Conservation (phyloP, 2,329 filamentous ascomycete species). For the Pseudofabraea citricarpa region DNA sequence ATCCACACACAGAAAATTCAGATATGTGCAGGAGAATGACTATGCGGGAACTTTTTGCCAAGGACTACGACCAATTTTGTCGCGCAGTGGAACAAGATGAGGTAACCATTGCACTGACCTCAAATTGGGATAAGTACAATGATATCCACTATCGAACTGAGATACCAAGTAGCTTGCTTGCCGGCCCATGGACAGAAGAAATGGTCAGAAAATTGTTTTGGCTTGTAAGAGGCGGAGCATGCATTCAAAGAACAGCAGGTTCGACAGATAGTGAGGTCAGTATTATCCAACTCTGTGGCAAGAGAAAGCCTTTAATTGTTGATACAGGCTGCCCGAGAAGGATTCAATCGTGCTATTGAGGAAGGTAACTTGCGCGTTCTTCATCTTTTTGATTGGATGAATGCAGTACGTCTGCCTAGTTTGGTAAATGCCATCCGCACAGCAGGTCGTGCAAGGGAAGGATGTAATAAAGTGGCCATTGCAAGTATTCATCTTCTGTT, state of each 20-base stretch:
- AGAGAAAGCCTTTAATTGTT: background rate
- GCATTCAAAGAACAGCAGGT: conserved; percentile 16
- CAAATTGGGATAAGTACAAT: conserved; percentile 3
- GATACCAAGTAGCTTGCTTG: conserved; percentile 24
- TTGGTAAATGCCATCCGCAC: too few relatives aligned
- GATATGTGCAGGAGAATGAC: too few relatives aligned
- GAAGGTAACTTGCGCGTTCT: background rate
- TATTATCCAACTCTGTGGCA: background rate
- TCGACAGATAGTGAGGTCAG: conserved; percentile 26
- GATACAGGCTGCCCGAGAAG: background rate
- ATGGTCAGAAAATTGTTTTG: conserved; percentile 22
- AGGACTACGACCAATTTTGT: background rate
- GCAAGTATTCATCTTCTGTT: background rate
- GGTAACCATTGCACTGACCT: background rate
- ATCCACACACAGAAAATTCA: background rate
- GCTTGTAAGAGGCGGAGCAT: conserved; percentile 21
- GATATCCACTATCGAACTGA: conserved; percentile 14
- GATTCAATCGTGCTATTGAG: background rate
- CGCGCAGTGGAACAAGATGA: background rate
- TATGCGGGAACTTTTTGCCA: too few relatives aligned
- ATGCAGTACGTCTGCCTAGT: background rate
- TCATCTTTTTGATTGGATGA: conserved; percentile 1
- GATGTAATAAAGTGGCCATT: background rate
- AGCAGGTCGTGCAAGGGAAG: background rate
- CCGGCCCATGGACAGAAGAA: conserved; percentile 24